Conservation (phyloP, 768 basidiomycete genomes). For the Leucocoprinus leucothites region DNA sequence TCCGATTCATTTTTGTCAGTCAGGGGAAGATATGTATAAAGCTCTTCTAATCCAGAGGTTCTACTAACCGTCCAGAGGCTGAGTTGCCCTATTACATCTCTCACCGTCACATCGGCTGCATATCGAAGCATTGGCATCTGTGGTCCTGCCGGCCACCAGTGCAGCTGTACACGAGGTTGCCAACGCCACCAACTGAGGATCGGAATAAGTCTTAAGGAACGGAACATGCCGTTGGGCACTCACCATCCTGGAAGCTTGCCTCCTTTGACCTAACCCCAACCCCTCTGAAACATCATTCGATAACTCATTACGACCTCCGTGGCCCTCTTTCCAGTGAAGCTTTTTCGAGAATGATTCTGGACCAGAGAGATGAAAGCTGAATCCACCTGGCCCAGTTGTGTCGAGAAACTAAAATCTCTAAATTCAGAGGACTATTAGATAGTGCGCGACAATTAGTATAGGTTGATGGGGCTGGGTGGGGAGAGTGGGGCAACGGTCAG, state of each 20-base stretch:
- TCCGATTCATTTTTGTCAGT: constrained; percentile 38
- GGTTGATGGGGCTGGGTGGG: too few species aligned
- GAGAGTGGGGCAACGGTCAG: too few species aligned
- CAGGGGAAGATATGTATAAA: constrained; percentile 71
- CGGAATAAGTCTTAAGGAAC: neutral
- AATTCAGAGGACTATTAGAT: too few species aligned
- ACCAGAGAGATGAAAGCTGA: constrained; percentile 67
- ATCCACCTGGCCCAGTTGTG: constrained; percentile 69
- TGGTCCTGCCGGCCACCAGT: constrained; percentile 63
- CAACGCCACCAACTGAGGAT: constrained; percentile 49
- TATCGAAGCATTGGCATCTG: constrained; percentile 67
- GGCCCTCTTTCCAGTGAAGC: constrained; percentile 35
- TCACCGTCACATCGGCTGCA: constrained; percentile 76
- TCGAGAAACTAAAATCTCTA: too few species aligned
- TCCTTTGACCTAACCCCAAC: constrained; percentile 69
- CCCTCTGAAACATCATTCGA: constrained; percentile 58
- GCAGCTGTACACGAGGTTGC: constrained; percentile 58
- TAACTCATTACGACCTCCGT: constrained; percentile 63
- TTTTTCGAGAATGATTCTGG: constrained; percentile 37
- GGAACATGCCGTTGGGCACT: constrained; percentile 22
- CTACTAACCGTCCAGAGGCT: constrained; percentile 25
- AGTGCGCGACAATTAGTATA: too few species aligned
- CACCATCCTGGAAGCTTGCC: constrained; percentile 77
- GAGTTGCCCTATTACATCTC: constrained; percentile 11
- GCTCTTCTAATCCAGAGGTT: constrained; percentile 51